These are phyloP conservation scores for Jackrogersella minutella DNA, from an alignment of 495 filamentous ascomycete genomes.

Conservation along the genomic window DNA sequence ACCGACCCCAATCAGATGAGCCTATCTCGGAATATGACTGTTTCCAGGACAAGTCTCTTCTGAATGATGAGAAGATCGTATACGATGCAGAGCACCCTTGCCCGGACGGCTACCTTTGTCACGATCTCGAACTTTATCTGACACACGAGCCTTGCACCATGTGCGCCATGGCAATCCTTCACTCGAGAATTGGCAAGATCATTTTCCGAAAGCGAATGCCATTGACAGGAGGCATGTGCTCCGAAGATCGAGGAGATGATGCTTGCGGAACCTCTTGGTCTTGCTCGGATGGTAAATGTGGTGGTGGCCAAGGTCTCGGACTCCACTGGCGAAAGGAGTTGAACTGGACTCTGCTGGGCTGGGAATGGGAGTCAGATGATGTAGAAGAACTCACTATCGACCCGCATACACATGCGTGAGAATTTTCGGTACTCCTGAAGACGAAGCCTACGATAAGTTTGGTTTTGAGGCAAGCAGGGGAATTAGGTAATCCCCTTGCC, in stretches of 20 bases:
- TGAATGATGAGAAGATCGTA: constrained; percentile 51
- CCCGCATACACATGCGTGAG: constrained; percentile 49
- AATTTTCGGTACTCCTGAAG: constrained; percentile 15
- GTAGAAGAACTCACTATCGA: constrained; percentile 47
- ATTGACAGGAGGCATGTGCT: constrained; percentile 64
- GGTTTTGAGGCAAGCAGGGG: constrained; percentile 51
- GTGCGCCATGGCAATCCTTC: constrained; percentile 94
- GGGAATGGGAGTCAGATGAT: constrained; percentile 70
- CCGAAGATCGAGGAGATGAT: constrained; percentile 54
- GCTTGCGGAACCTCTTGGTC: constrained; percentile 35
- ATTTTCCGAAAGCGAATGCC: constrained; percentile 76
- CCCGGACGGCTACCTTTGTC: constrained; percentile 88
- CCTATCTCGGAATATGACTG: constrained; percentile 55
- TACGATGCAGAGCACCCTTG: constrained; percentile 55
- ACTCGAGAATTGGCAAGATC: constrained; percentile 84
- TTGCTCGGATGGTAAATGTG: constrained; percentile 44
- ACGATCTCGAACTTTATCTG: constrained; percentile 87
- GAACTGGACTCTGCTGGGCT: constrained; percentile 91
- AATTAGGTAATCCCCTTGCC: constrained; percentile 59
- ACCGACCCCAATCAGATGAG: constrained; percentile 34
- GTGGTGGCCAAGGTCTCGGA: constrained; percentile 71
- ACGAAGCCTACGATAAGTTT: constrained; percentile 33
- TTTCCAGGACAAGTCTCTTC: constrained; percentile 54
- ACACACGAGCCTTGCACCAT: constrained; percentile 96
- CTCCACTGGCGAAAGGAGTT: constrained; percentile 92